Conservation (phyloP, 768 basidiomycete species). For the Termitomyces sp. region DNA sequence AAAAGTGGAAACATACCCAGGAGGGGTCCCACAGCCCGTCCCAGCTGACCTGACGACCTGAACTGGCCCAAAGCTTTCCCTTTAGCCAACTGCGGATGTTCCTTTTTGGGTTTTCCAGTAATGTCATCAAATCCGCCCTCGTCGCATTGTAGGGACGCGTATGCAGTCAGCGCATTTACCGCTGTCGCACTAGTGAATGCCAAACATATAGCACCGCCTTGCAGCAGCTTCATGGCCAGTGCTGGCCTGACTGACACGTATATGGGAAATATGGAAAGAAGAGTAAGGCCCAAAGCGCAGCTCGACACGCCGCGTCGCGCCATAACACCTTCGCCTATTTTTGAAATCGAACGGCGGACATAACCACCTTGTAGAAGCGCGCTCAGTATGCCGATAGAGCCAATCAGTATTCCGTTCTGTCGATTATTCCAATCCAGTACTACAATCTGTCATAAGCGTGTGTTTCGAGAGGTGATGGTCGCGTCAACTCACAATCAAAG, state of each 20-base stretch:
- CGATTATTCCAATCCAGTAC: conserved; percentile 89
- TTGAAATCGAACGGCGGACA: conserved; percentile 77
- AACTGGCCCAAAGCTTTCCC: conserved; percentile 84
- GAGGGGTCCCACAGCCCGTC: conserved; percentile 88
- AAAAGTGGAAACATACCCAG: conserved; percentile 53
- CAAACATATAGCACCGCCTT: conserved; percentile 76
- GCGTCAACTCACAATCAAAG: conserved; percentile 67
- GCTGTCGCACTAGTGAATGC: conserved; percentile 96
- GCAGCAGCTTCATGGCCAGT: conserved; percentile 53
- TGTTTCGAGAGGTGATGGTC: background rate
- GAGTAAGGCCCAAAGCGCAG: conserved; percentile 67
- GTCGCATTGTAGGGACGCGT: conserved; percentile 89
- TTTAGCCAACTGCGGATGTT: conserved; percentile 72
- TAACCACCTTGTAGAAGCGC: conserved; percentile 93
- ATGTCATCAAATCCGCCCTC: conserved; percentile 56
- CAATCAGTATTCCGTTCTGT: conserved; percentile 84
- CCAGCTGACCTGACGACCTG: conserved; percentile 92
- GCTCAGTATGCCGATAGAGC: conserved; percentile 86
- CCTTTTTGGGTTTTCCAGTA: conserved; percentile 52
- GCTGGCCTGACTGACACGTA: conserved; percentile 41
- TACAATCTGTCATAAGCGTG: conserved; percentile 26
- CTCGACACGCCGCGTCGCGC: conserved; percentile 76
- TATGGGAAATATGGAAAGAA: conserved; percentile 72
- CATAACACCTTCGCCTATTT: conserved; percentile 78
- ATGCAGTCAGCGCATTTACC: conserved; percentile 89